A percentile compares a stretch with the other conserved stretches of the same genome.
Conservation (phyloP, 2,329 filamentous ascomycete genomes). For the Aureobasidium namibiae region DNA sequence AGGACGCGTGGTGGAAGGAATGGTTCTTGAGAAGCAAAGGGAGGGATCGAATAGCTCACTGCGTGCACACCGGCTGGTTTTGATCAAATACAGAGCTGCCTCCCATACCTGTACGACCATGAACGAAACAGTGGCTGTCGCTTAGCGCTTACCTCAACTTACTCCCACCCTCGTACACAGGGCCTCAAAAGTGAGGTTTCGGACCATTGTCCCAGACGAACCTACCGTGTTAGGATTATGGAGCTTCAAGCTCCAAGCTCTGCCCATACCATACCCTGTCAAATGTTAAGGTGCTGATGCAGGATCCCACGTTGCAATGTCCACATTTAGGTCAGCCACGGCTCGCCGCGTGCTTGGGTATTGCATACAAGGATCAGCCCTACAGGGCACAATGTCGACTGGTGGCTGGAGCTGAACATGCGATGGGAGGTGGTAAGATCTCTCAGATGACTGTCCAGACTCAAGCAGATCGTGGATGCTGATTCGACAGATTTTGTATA, state of each 20-base stretch:
- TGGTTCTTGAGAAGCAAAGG: not conserved
- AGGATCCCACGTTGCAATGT: not conserved
- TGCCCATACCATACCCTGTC: not conserved
- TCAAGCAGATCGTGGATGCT: not conserved
- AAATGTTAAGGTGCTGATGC: not conserved
- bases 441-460: too few relatives aligned
- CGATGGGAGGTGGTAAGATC: not conserved
- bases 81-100: not conserved
- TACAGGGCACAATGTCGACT: not conserved
- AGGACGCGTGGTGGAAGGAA: not conserved
- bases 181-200: not conserved
- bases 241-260: not conserved
- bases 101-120: not conserved
- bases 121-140: not conserved
- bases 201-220: slow-evolving; percentile 2
- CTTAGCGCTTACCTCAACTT: slow-evolving; percentile 6
- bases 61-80: not conserved
- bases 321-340: not conserved
- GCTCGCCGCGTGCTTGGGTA: not conserved
- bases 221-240: not conserved
- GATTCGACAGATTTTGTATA: not conserved
- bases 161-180: not conserved
- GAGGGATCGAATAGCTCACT: not conserved
- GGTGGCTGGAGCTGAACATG: not conserved
- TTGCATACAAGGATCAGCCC: slow-evolving; percentile 1